phyloP scores from a whole-genome alignment of 2,329 filamentous ascomycete species.

The Calonectria hongkongensis region DNA sequence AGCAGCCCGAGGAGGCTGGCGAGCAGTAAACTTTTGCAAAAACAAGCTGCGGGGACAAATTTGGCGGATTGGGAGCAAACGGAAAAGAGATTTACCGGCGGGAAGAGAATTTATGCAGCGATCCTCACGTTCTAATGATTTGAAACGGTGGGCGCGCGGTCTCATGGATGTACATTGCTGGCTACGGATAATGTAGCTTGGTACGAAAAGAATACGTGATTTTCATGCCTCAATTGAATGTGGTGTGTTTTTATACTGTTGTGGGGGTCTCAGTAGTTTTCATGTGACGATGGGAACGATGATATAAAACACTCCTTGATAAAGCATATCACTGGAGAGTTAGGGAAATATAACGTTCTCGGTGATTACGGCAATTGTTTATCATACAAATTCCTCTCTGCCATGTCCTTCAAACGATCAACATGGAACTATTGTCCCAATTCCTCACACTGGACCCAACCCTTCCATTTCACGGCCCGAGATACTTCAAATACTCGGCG shows the following conservation, averaged over 20 bases:
- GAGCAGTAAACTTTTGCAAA: conserved; percentile 38
- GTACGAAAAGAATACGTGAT: conserved; percentile 55
- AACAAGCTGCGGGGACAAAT: conserved; percentile 36
- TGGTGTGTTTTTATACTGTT: conserved; percentile 3
- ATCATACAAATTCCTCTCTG: not conserved
- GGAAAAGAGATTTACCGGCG: conserved; percentile 47
- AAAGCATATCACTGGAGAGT: not conserved
- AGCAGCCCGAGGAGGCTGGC: conserved; percentile 51
- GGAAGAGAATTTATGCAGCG: conserved; percentile 35
- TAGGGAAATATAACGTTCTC: not conserved
- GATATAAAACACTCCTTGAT: not conserved
- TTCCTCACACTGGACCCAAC: not conserved
- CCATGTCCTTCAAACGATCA: not conserved
- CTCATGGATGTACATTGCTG: conserved; percentile 40
- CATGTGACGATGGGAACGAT: not conserved
- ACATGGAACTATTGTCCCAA: not conserved
- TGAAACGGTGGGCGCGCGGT: conserved; percentile 53
- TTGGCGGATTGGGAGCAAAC: conserved; percentile 40
- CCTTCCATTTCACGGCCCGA: not conserved
- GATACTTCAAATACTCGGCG: not conserved
- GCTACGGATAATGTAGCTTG: conserved; percentile 44
- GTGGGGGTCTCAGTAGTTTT: not conserved
- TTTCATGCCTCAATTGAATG: conserved; percentile 34
- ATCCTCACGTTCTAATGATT: conserved; percentile 54
- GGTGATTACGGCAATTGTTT: not conserved